These are phyloP conservation scores for Rubia tinctorum DNA, from an alignment of 305 asterid genomes.

Conservation along the genomic window DNA sequence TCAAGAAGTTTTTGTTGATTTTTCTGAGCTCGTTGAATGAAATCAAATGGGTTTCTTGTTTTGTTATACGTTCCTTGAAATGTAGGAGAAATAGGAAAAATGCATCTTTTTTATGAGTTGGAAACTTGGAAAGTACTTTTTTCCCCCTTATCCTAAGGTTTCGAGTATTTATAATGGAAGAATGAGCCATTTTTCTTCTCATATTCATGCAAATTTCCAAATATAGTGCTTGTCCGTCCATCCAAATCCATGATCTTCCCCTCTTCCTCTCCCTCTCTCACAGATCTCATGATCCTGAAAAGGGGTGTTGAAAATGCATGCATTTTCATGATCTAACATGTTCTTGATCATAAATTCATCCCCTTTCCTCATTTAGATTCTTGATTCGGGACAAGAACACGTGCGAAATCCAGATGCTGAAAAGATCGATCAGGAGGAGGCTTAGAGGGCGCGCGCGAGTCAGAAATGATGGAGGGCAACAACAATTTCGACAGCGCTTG, in stretches of 20 bases:
- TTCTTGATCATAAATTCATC: not conserved
- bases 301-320: not conserved
- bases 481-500: conserved; percentile 31
- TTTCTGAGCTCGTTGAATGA: not conserved
- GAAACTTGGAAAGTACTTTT: not conserved
- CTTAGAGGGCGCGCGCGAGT: not conserved
- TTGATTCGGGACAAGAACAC: no score
- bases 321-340: not conserved
- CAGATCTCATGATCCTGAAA: conserved; percentile 1
- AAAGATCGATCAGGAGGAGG: not conserved
- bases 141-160: not conserved
- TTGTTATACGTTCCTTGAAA: not conserved
- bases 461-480: conserved; percentile 32
- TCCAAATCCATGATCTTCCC: conserved; percentile 13
- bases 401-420: not conserved
- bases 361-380: not conserved
- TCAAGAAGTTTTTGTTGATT: not conserved
- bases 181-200: not conserved
- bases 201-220: conserved; percentile 21
- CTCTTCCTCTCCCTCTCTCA: not conserved
- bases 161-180: not conserved
- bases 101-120: not conserved
- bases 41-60: not conserved
- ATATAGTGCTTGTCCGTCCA: conserved; percentile 27
- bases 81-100: not conserved